Evolutionary conservation across 2,329 filamentous ascomycete species (phyloP).

Genomic region (Colletotrichum australisinense): DNA sequence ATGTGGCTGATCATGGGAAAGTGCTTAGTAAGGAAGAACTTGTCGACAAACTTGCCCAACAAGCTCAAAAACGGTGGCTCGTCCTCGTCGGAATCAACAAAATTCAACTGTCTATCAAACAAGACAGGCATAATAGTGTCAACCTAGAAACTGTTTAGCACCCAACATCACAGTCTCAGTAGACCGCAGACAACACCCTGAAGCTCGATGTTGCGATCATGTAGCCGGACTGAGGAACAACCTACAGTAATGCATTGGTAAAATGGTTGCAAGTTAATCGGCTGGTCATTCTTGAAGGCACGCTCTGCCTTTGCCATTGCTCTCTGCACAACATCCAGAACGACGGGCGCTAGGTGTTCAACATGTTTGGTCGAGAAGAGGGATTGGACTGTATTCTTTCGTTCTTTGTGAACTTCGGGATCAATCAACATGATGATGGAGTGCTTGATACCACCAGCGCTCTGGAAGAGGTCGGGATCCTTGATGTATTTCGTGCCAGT

Average conservation of each 20-base stretch:
- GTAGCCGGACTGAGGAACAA: background rate
- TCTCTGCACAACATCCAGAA: background rate
- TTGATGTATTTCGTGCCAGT: background rate
- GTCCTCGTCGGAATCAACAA: background rate
- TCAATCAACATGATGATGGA: constrained; percentile 27
- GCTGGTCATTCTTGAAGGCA: background rate
- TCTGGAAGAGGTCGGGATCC: constrained; percentile 17
- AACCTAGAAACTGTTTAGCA: background rate
- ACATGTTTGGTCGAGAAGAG: background rate
- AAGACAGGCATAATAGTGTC: background rate
- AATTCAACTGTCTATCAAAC: background rate
- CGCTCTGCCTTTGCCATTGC: background rate
- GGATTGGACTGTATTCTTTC: constrained; percentile 6
- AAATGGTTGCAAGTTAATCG: background rate
- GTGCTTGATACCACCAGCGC: constrained; percentile 20
- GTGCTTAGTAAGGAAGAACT: background rate
- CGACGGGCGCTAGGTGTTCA: background rate
- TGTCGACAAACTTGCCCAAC: background rate
- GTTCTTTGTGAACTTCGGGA: constrained; percentile 11
- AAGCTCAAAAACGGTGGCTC: background rate
- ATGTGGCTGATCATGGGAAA: background rate
- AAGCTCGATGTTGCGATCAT: background rate
- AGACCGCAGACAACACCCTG: background rate
- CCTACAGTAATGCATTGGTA: background rate
- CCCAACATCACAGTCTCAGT: background rate